Percentiles rank a stretch among this genome's conserved stretches.
phyloP scores from a whole-genome alignment of 306 rosid species.

The Vachellia collinsii region DNA sequence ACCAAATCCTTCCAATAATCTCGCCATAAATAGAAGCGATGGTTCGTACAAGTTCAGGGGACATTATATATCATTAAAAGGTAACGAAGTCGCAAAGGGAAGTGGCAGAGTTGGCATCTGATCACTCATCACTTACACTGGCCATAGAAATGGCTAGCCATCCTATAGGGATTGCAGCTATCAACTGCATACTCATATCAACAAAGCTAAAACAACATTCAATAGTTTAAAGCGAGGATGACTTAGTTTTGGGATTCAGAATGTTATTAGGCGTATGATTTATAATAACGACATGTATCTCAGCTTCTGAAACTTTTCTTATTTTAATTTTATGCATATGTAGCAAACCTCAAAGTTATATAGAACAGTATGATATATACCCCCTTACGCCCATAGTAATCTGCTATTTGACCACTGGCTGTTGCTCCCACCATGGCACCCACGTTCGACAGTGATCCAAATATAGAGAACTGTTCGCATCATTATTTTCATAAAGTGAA shows the following conservation, averaged over 20 bases:
- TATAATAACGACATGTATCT: too few species aligned
- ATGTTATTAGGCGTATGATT: too few species aligned
- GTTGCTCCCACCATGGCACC: slow-evolving; percentile 26
- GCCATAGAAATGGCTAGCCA: slow-evolving; percentile 70
- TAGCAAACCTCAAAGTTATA: too few species aligned
- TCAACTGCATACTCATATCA: slow-evolving; percentile 50
- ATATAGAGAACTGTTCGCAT: slow-evolving; percentile 55
- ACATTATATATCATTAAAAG: slow-evolving; percentile 1
- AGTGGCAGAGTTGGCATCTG: background rate
- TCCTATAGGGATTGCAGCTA: slow-evolving; percentile 69
- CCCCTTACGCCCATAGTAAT: slow-evolving; percentile 16
- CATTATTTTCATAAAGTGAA: slow-evolving; percentile 24
- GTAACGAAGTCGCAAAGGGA: background rate
- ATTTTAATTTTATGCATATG: too few species aligned
- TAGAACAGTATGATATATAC: background rate
- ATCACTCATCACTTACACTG: slow-evolving; percentile 43
- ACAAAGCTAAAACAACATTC: slow-evolving; percentile 20
- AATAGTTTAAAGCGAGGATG: background rate
- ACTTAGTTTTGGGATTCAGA: background rate
- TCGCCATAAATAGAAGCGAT: slow-evolving; percentile 68
- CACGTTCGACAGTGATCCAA: slow-evolving; percentile 18
- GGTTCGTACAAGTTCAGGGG: slow-evolving; percentile 50
- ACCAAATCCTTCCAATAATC: slow-evolving; percentile 83
- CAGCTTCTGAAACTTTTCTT: too few species aligned
- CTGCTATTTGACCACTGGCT: slow-evolving; percentile 11